Conservation (phyloP, 805 yeast genomes). For the Zygosaccharomyces gambellarensis region DNA sequence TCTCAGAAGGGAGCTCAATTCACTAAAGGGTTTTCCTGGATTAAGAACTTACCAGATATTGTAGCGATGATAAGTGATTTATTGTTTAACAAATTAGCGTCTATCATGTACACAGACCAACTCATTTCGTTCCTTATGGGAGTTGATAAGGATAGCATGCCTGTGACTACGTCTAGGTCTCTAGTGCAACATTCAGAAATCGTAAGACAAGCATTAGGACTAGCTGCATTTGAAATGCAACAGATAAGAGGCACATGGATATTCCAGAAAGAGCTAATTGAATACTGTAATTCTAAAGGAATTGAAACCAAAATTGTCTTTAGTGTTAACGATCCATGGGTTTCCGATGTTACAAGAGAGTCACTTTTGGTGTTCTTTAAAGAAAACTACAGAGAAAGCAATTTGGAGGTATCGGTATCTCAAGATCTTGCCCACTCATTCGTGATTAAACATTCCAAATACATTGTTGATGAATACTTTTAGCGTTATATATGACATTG, state of each 20-base stretch:
- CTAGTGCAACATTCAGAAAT: constrained; percentile 42
- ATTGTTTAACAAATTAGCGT: constrained; percentile 24
- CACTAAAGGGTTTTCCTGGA: constrained; percentile 22
- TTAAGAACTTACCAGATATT: constrained; percentile 30
- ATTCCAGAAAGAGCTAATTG: constrained; percentile 47
- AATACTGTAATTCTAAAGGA: constrained; percentile 23
- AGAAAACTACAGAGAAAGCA: constrained; percentile 17
- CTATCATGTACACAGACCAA: constrained; percentile 25
- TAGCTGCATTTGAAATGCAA: constrained; percentile 59
- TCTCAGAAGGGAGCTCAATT: constrained; percentile 40
- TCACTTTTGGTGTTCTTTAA: constrained; percentile 38
- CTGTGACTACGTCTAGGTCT: constrained; percentile 40
- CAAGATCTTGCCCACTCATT: constrained; percentile 51
- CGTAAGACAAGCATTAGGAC: constrained; percentile 48
- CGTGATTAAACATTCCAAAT: constrained; percentile 52
- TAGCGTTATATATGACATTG: constrained; percentile 1
- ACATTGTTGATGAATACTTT: constrained; percentile 23
- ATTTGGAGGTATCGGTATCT: constrained; percentile 32
- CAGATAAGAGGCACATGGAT: constrained; percentile 45
- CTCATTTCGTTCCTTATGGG: constrained; percentile 32
- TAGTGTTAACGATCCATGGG: constrained; percentile 65
- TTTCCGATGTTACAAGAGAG: constrained; percentile 46
- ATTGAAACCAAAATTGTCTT: constrained; percentile 50
- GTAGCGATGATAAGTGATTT: constrained; percentile 30
- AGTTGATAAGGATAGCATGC: constrained; percentile 26